phyloP scores from a whole-genome alignment of 140 eudicot species.

The Anethum foeniculum region DNA sequence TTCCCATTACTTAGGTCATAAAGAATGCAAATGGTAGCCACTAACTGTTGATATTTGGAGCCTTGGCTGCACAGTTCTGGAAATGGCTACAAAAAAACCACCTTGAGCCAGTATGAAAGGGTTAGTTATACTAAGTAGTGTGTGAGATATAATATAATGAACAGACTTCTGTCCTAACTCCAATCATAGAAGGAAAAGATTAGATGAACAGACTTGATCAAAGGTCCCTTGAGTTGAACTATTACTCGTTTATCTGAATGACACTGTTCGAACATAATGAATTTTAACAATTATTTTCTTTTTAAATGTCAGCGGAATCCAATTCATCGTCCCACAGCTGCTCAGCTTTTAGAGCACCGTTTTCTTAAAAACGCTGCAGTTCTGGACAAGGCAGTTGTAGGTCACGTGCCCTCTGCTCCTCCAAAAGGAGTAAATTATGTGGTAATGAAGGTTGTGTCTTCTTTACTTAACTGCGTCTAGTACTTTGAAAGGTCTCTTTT shows the following conservation, averaged over 20 bases:
- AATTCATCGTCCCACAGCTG: constrained; percentile 66
- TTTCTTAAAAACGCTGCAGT: constrained; percentile 65
- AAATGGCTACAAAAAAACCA: constrained; percentile 94
- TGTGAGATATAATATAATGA: neutral
- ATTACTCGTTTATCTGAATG: neutral
- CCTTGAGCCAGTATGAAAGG: constrained; percentile 99
- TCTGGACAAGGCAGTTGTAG: constrained; percentile 42
- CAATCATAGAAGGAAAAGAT: neutral
- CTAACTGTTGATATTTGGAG: constrained; percentile 95
- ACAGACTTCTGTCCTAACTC: too few relatives aligned
- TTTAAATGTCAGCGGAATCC: constrained; percentile 62
- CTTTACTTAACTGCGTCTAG: too few relatives aligned
- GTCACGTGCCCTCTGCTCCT: constrained; percentile 46
- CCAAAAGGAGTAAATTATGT: constrained; percentile 42
- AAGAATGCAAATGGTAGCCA: constrained; percentile 61
- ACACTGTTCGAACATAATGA: neutral
- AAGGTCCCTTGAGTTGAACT: neutral
- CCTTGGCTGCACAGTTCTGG: constrained; percentile 92
- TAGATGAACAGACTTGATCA: neutral
- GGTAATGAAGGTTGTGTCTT: constrained; percentile 19
- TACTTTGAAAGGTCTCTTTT: too few relatives aligned
- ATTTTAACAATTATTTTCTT: neutral
- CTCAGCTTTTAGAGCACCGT: constrained; percentile 67
- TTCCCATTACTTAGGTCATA: constrained; percentile 43
- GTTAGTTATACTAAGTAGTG: constrained; percentile 31